These are phyloP conservation scores for Cyamopsis tetragonoloba DNA, from an alignment of 306 rosid genomes.

Conservation along the genomic window DNA sequence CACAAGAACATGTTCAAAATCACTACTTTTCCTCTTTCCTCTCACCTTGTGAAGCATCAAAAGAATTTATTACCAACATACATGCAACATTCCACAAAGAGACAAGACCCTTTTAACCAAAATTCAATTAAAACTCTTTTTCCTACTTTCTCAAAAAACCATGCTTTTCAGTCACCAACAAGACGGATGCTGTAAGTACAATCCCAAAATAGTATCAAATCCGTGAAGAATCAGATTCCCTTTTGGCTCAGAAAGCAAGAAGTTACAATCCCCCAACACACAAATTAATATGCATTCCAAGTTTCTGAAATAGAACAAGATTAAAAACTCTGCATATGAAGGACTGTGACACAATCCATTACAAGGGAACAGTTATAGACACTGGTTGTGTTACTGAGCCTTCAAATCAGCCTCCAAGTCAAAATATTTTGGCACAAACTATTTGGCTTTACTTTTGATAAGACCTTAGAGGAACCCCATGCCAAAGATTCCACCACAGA, in stretches of 20 bases:
- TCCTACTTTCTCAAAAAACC: no score
- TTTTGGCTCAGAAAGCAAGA: conserved; percentile 49
- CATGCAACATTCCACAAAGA: conserved; percentile 29
- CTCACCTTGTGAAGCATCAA: conserved; percentile 33
- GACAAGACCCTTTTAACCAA: conserved; percentile 47
- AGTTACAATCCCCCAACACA: conserved; percentile 18
- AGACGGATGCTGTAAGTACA: conserved; percentile 13
- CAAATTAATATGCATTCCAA: conserved; percentile 1
- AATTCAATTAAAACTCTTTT: no score
- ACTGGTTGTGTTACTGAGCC: conserved; percentile 24
- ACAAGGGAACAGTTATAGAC: background rate
- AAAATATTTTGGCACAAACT: conserved; percentile 33
- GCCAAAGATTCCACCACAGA: conserved; percentile 37
- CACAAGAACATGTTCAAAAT: conserved; percentile 22
- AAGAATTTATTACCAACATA: background rate
- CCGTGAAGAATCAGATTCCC: conserved; percentile 20
- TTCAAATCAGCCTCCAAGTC: conserved; percentile 46
- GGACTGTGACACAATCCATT: background rate
- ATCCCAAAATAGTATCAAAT: conserved; percentile 28
- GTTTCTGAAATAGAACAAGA: background rate
- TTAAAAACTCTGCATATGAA: conserved; percentile 16
- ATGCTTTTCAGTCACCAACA: conserved; percentile 21
- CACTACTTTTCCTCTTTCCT: conserved; percentile 25
- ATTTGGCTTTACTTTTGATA: conserved; percentile 24
- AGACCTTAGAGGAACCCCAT: conserved; percentile 2